These are phyloP conservation scores for Trypanosoma cruzi DNA, from an alignment of 208 protist species.

Conservation along the genomic window DNA sequence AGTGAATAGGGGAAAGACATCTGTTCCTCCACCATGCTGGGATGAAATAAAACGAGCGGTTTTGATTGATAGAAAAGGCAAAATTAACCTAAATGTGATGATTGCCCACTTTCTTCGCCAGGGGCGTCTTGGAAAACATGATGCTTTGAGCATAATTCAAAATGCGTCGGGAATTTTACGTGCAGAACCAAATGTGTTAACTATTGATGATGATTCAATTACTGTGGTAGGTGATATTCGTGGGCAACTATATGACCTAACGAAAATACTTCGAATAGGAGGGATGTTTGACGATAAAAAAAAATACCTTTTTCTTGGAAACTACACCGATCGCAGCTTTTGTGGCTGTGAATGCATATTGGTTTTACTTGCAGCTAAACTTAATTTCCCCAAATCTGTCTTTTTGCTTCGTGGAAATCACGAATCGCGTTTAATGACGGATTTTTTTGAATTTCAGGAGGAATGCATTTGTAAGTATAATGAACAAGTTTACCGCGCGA, in stretches of 20 bases:
- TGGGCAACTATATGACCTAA: constrained; percentile 93
- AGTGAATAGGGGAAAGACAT: constrained; percentile 2
- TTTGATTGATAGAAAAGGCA: constrained; percentile 26
- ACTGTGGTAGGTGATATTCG: constrained; percentile 95
- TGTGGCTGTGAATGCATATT: constrained; percentile 97
- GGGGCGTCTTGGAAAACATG: constrained; percentile 44
- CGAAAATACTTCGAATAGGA: constrained; percentile 77
- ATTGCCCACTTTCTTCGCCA: constrained; percentile 67
- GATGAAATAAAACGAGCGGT: constrained; percentile 30
- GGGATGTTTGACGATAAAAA: constrained; percentile 68
- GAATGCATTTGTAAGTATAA: constrained; percentile 95
- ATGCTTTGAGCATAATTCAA: constrained; percentile 58
- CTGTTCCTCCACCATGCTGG: constrained; percentile 32
- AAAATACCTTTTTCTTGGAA: constrained; percentile 98
- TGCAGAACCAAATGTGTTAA: constrained; percentile 63
- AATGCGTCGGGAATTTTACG: constrained; percentile 53
- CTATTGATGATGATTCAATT: constrained; percentile 46
- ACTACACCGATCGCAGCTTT: constrained; percentile 98
- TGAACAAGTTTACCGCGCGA: constrained; percentile 40
- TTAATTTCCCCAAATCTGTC: constrained; percentile 88
- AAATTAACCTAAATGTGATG: constrained; percentile 48
- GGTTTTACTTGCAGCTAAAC: constrained; percentile 96
- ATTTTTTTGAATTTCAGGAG: constrained; percentile 92
- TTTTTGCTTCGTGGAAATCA: constrained; percentile 95
- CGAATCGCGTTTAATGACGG: constrained; percentile 87